Evolutionary conservation across 805 yeast species (phyloP).

Genomic region (Pichia occidentalis): DNA sequence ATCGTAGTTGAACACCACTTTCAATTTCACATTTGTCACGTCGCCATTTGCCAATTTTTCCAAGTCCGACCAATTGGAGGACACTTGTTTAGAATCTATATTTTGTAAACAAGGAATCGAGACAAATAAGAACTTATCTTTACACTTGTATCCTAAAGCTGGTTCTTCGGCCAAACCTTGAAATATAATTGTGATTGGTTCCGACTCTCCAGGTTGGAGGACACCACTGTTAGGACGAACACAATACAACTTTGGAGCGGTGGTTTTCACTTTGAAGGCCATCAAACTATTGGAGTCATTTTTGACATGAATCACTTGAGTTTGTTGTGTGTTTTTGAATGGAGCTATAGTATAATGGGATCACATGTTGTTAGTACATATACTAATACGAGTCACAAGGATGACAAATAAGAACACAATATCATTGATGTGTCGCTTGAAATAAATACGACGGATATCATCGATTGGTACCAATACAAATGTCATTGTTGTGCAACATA

Average conservation of each 20-base stretch:
- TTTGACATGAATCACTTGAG: constrained; percentile 50
- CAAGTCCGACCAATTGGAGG: constrained; percentile 70
- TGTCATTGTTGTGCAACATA: too few species aligned
- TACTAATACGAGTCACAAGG: too few species aligned
- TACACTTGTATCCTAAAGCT: constrained; percentile 65
- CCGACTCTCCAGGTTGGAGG: constrained; percentile 64
- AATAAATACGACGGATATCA: too few species aligned
- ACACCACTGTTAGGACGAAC: constrained; percentile 93
- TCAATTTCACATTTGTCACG: constrained; percentile 25
- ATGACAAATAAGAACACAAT: too few species aligned
- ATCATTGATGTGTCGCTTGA: too few species aligned
- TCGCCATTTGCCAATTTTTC: constrained; percentile 43
- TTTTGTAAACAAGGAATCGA: constrained; percentile 68
- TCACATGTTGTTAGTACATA: too few species aligned
- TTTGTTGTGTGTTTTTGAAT: constrained; percentile 55
- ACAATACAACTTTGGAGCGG: constrained; percentile 92
- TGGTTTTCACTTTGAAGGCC: constrained; percentile 95
- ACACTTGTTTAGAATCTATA: constrained; percentile 47
- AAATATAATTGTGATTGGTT: constrained; percentile 74
- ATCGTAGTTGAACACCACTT: constrained; percentile 28
- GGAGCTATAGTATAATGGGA: too few species aligned
- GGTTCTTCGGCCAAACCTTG: constrained; percentile 81
- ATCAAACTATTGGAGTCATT: constrained; percentile 50
- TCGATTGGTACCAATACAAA: too few species aligned
- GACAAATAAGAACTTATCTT: constrained; percentile 88